Conservation (phyloP, 2,329 filamentous ascomycete genomes). For the Mycocentrospora acerina region DNA sequence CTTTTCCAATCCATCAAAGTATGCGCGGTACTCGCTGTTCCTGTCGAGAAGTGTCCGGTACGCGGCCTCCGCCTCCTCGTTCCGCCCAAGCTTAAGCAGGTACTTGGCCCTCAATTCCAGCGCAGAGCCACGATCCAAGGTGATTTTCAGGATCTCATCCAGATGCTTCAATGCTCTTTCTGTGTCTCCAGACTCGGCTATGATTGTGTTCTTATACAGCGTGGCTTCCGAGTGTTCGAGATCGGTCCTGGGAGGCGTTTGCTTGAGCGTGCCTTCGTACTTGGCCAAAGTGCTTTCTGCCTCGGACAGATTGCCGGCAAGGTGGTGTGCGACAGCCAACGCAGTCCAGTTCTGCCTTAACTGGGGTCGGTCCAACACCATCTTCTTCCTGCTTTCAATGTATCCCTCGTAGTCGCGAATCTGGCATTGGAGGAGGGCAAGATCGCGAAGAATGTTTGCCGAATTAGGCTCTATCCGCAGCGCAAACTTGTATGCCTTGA, state of each 20-base stretch:
- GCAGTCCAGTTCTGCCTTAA: constrained; percentile 95
- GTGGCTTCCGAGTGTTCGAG: constrained; percentile 91
- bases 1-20: constrained; percentile 77
- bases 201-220: constrained; percentile 93
- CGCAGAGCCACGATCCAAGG: constrained; percentile 79
- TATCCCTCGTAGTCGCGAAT: constrained; percentile 96
- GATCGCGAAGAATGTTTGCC: constrained; percentile 87
- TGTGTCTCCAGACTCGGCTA: constrained; percentile 83
- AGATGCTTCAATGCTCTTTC: constrained; percentile 85
- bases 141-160: constrained; percentile 72
- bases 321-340: constrained; percentile 88
- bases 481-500: constrained; percentile 98
- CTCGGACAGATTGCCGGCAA: constrained; percentile 79
- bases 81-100: constrained; percentile 72
- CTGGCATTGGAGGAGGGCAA: constrained; percentile 91
- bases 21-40: constrained; percentile 82
- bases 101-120: constrained; percentile 87
- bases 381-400: constrained; percentile 81
- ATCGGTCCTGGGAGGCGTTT: constrained; percentile 72
- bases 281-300: constrained; percentile 89
- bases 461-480: constrained; percentile 92
- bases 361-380: constrained; percentile 81
- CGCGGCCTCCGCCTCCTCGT: constrained; percentile 77
- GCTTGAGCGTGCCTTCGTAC: constrained; percentile 91
- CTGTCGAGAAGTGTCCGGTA: constrained; percentile 81